phyloP scores from a whole-genome alignment of 2,329 filamentous ascomycete species.

The Pseudovirgaria hyperparasitica region DNA sequence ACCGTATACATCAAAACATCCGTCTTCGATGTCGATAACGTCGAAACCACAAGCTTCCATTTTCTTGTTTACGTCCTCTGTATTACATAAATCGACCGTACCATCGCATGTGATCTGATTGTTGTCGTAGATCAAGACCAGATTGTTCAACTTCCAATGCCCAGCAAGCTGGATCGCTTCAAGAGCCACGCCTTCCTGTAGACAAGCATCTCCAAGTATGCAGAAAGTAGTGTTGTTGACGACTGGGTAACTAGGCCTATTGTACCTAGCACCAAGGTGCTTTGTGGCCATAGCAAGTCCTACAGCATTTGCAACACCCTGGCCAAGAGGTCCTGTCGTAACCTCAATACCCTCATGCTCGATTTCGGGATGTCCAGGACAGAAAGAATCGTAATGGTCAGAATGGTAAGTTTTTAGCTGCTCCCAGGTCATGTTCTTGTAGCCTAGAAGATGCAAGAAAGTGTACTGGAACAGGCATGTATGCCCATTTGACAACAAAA shows the following conservation, averaged over 20 bases:
- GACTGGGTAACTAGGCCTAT: constrained; percentile 35
- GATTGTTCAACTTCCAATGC: constrained; percentile 42
- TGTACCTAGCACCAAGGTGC: constrained; percentile 42
- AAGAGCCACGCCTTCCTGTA: constrained; percentile 45
- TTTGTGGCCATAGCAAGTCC: constrained; percentile 46
- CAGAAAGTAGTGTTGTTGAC: constrained; percentile 42
- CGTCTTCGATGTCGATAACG: constrained; percentile 41
- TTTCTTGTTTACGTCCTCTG: constrained; percentile 45
- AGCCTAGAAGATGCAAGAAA: constrained; percentile 41
- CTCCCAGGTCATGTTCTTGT: constrained; percentile 42
- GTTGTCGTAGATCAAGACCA: constrained; percentile 48
- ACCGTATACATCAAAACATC: constrained; percentile 36
- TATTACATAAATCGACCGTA: constrained; percentile 40
- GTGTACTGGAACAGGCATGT: constrained; percentile 42
- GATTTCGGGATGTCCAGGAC: constrained; percentile 45
- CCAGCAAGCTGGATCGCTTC: constrained; percentile 46
- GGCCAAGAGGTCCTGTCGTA: constrained; percentile 46
- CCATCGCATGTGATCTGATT: constrained; percentile 50
- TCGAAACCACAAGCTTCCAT: constrained; percentile 46
- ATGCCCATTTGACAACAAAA: constrained; percentile 51
- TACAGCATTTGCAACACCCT: constrained; percentile 48
- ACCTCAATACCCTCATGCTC: constrained; percentile 46
- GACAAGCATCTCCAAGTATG: constrained; percentile 45
- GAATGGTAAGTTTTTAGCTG: constrained; percentile 45
- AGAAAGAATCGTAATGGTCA: constrained; percentile 34